Conservation (phyloP, 2,329 filamentous ascomycete genomes). For the Alternaria gansuensis region DNA sequence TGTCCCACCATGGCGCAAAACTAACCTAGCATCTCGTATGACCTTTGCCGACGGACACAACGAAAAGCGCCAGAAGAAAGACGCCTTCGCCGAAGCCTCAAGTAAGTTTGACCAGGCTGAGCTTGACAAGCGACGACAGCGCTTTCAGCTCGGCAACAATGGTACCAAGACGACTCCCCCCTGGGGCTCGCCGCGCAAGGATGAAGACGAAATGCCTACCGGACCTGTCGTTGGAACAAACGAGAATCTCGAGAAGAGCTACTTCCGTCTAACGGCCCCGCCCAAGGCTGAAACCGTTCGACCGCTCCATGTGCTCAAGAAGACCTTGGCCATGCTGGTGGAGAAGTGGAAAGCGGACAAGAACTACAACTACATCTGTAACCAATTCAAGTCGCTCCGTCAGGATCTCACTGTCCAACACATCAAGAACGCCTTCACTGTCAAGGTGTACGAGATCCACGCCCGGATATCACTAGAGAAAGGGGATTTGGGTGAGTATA, state of each 20-base stretch:
- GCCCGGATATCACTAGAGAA: slow-evolving; percentile 97
- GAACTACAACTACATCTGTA: slow-evolving; percentile 97
- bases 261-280: slow-evolving; percentile 89
- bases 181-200: slow-evolving; percentile 58
- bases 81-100: slow-evolving; percentile 62
- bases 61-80: slow-evolving; percentile 60
- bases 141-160: slow-evolving; percentile 71
- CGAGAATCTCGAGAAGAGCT: slow-evolving; percentile 87
- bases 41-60: slow-evolving; percentile 64
- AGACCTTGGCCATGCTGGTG: slow-evolving; percentile 88
- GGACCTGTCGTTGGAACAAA: slow-evolving; percentile 87
- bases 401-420: slow-evolving; percentile 98
- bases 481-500: slow-evolving; percentile 99
- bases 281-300: slow-evolving; percentile 90
- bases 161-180: slow-evolving; percentile 64
- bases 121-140: slow-evolving; percentile 87
- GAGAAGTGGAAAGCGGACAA: slow-evolving; percentile 93
- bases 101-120: slow-evolving; percentile 92
- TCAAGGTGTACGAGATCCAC: slow-evolving; percentile 96
- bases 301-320: slow-evolving; percentile 78
- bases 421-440: slow-evolving; percentile 95
- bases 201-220: slow-evolving; percentile 59
- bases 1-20: slow-evolving; percentile 76
- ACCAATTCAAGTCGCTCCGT: slow-evolving; percentile 98
- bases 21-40: slow-evolving; percentile 78